Conservation (phyloP, 768 basidiomycete species). For the Suillus occidentalis region DNA sequence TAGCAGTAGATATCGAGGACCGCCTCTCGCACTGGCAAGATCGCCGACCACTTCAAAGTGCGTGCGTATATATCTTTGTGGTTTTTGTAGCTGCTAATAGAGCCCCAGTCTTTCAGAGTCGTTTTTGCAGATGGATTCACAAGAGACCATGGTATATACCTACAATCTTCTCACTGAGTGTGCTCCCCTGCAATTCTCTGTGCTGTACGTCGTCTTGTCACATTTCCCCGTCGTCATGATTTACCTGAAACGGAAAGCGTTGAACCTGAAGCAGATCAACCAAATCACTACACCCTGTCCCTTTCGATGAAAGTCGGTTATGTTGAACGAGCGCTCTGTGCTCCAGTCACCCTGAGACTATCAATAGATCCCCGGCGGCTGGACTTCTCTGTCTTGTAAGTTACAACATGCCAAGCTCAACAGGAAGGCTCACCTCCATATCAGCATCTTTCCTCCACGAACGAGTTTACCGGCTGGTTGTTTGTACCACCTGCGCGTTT, state of each 20-base stretch:
- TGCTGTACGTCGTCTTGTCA: slow-evolving; percentile 42
- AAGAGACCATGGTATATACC: slow-evolving; percentile 37
- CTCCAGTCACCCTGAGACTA: slow-evolving; percentile 47
- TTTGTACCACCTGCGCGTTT: slow-evolving; percentile 59
- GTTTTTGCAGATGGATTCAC: slow-evolving; percentile 25
- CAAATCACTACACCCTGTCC: slow-evolving; percentile 47
- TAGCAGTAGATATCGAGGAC: slow-evolving; percentile 11
- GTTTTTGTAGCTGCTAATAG: slow-evolving; percentile 12
- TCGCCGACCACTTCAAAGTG: slow-evolving; percentile 10
- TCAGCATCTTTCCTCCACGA: slow-evolving; percentile 62
- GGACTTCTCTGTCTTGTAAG: slow-evolving; percentile 64
- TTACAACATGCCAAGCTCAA: slow-evolving; percentile 1
- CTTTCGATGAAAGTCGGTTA: slow-evolving; percentile 55
- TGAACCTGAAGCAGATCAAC: slow-evolving; percentile 26
- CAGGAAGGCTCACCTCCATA: slow-evolving; percentile 1
- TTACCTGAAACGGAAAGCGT: slow-evolving; percentile 23
- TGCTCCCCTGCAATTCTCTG: slow-evolving; percentile 48
- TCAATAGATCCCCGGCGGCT: slow-evolving; percentile 53
- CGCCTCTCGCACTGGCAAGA: slow-evolving; percentile 11
- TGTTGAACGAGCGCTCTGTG: slow-evolving; percentile 53
- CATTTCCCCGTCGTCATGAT: slow-evolving; percentile 27
- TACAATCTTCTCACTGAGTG: slow-evolving; percentile 47
- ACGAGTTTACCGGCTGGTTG: slow-evolving; percentile 51
- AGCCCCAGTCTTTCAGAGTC: slow-evolving; percentile 17
- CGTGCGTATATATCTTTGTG: slow-evolving; percentile 13